Percentiles rank a stretch among this genome's conserved stretches.
phyloP scores from a whole-genome alignment of 2,329 filamentous ascomycete species.

The Cadophora malorum region DNA sequence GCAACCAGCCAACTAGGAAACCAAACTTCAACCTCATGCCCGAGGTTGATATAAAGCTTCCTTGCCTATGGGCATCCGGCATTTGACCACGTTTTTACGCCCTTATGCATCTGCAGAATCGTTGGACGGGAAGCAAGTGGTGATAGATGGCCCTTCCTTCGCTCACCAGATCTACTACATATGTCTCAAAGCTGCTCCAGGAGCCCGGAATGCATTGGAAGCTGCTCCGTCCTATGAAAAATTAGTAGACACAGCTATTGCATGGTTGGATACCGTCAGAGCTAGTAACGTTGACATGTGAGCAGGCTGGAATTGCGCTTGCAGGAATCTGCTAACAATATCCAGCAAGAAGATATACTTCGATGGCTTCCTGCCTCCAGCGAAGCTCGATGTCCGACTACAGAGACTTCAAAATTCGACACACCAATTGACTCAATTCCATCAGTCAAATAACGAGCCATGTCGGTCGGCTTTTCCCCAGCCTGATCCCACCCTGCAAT shows the following conservation, averaged over 20 bases:
- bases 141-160: slow-evolving; percentile 80
- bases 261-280: slow-evolving; percentile 68
- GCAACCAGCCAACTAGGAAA: neutral
- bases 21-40: neutral
- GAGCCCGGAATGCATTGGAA: slow-evolving; percentile 54
- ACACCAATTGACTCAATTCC: slow-evolving; percentile 38
- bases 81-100: slow-evolving; percentile 59
- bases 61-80: slow-evolving; percentile 63
- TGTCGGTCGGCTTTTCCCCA: slow-evolving; percentile 26
- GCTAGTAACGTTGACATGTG: slow-evolving; percentile 67
- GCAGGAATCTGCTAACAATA: slow-evolving; percentile 27
- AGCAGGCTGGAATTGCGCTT: slow-evolving; percentile 6
- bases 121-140: slow-evolving; percentile 52
- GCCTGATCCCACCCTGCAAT: slow-evolving; percentile 33
- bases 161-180: slow-evolving; percentile 74
- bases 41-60: neutral
- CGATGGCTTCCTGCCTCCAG: slow-evolving; percentile 76
- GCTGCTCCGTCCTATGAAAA: slow-evolving; percentile 66
- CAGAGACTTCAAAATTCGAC: slow-evolving; percentile 39
- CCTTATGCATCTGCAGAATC: slow-evolving; percentile 55
- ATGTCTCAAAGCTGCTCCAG: slow-evolving; percentile 52
- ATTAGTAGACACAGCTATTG: slow-evolving; percentile 63
- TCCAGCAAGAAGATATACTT: slow-evolving; percentile 77
- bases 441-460: slow-evolving; percentile 32
- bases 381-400: slow-evolving; percentile 41